These are phyloP conservation scores for Saccharomycopsis hybrid DNA, from an alignment of 1,139 yeast species.

Conservation along the genomic window DNA sequence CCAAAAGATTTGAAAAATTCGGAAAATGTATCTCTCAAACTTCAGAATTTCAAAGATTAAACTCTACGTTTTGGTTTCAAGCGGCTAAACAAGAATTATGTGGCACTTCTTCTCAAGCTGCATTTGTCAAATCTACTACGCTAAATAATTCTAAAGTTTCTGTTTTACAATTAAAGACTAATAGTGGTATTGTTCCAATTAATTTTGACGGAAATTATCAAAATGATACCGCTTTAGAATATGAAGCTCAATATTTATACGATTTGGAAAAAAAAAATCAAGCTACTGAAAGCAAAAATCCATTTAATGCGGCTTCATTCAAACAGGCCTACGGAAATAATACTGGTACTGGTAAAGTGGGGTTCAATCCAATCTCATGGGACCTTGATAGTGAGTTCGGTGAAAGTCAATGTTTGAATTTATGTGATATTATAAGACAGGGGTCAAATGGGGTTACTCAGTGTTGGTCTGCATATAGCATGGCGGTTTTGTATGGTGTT, in stretches of 20 bases:
- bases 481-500: constrained; percentile 18
- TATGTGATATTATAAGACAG: constrained; percentile 11
- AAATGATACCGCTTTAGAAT: constrained; percentile 7
- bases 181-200: neutral
- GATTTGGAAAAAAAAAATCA: neutral
- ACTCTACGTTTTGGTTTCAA: constrained; percentile 16
- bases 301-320: neutral
- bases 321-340: neutral
- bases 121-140: neutral
- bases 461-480: constrained; percentile 15
- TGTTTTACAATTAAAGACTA: neutral
- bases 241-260: constrained; percentile 13
- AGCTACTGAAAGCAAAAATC: neutral
- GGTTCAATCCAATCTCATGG: neutral
- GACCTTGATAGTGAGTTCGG: constrained; percentile 3
- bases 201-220: neutral
- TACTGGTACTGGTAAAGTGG: neutral
- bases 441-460: constrained; percentile 11
- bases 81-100: constrained; percentile 20
- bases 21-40: constrained; percentile 16
- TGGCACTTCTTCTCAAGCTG: constrained; percentile 7
- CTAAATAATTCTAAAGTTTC: neutral
- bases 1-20: constrained; percentile 13
- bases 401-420: constrained; percentile 11
- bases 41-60: constrained; percentile 13